A percentile compares a stretch with the other conserved stretches of the same genome.
These are phyloP conservation scores for Diplotaxis tenuifolia DNA, from an alignment of 345 rosid species.

Conservation along the genomic window DNA sequence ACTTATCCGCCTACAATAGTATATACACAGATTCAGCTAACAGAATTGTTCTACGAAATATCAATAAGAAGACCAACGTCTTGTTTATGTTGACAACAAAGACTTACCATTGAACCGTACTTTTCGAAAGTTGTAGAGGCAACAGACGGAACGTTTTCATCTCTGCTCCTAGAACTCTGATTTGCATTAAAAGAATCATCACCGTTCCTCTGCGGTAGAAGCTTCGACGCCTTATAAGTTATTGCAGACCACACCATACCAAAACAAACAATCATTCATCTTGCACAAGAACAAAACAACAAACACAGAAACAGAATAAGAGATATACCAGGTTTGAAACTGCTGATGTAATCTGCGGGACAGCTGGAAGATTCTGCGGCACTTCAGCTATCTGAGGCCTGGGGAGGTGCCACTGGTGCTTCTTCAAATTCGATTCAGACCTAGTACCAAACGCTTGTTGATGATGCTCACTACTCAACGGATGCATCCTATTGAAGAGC, in stretches of 20 bases:
- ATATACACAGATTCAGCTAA: slow-evolving; percentile 8
- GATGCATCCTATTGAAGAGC: slow-evolving; percentile 42
- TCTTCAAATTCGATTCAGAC: slow-evolving; percentile 45
- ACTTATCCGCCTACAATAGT: slow-evolving; percentile 58
- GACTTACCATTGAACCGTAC: slow-evolving; percentile 53
- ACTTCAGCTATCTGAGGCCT: slow-evolving; percentile 46
- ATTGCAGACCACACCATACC: not conserved
- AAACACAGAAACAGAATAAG: not conserved
- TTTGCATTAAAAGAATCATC: slow-evolving; percentile 38
- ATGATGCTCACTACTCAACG: slow-evolving; percentile 35
- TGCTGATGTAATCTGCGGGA: slow-evolving; percentile 62
- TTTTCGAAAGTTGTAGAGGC: slow-evolving; percentile 43
- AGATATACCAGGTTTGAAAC: slow-evolving; percentile 74
- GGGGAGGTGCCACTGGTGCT: slow-evolving; percentile 61
- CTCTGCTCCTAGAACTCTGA: slow-evolving; percentile 36
- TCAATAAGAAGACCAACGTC: not conserved
- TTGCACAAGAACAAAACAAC: not conserved
- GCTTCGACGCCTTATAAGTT: slow-evolving; percentile 58
- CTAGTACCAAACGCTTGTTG: slow-evolving; percentile 38
- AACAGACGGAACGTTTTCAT: slow-evolving; percentile 34
- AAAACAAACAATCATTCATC: slow-evolving; percentile 21
- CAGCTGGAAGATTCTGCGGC: slow-evolving; percentile 11
- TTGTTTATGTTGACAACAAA: not conserved
- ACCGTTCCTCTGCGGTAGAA: slow-evolving; percentile 41
- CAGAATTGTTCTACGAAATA: not conserved